phyloP scores from a whole-genome alignment of 345 rosid genomes.

The Hibiscus tridactylites region DNA sequence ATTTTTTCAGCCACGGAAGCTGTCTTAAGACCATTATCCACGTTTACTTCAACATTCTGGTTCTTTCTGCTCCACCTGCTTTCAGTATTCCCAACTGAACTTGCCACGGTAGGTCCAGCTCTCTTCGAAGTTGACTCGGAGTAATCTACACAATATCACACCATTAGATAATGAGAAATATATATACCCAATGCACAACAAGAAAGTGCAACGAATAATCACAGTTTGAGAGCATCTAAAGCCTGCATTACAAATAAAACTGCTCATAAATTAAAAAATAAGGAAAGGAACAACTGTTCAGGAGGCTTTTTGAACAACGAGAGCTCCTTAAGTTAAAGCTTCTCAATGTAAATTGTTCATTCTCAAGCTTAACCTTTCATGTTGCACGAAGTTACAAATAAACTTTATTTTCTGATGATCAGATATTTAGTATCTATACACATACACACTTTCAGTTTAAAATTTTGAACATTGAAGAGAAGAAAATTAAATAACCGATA shows the following conservation, averaged over 20 bases:
- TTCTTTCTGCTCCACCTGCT: conserved; percentile 16
- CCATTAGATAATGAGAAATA: not conserved
- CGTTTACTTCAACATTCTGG: conserved; percentile 16
- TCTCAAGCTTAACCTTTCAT: too few species aligned
- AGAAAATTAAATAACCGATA: too few species aligned
- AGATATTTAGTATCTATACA: too few species aligned
- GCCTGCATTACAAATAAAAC: not conserved
- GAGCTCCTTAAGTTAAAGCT: too few species aligned
- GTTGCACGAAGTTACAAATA: too few species aligned
- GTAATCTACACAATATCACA: conserved; percentile 36
- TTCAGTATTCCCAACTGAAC: conserved; percentile 22
- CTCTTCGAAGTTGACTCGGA: conserved; percentile 25
- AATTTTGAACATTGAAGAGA: too few species aligned
- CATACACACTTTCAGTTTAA: too few species aligned
- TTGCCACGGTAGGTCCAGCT: conserved; percentile 19
- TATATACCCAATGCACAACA: not conserved
- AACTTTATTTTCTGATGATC: too few species aligned
- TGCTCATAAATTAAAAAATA: not conserved
- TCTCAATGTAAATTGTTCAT: too few species aligned
- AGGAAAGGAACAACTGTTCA: not conserved
- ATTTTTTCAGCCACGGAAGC: conserved; percentile 22
- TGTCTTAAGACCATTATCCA: conserved; percentile 20
- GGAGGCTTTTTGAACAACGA: not conserved
- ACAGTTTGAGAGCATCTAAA: not conserved
- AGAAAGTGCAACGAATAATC: not conserved